phyloP scores from a whole-genome alignment of 495 filamentous ascomycete genomes.

The Massariosphaeria phaeospora region DNA sequence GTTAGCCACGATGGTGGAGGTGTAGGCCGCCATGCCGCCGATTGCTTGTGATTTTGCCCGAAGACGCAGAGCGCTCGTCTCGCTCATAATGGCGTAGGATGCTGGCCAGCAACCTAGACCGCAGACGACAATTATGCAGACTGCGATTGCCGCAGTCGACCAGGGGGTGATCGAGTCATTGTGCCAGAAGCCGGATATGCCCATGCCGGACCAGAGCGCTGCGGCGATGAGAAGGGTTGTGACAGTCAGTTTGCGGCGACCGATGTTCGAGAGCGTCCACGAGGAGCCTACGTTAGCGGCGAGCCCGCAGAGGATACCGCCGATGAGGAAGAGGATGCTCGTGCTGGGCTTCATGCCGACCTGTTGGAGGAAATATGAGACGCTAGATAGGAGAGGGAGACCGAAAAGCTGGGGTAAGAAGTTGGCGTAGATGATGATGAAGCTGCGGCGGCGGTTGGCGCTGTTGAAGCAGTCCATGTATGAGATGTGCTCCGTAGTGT shows the following conservation, averaged over 20 bases:
- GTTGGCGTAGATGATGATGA: conserved; percentile 14
- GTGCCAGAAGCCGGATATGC: conserved; percentile 8
- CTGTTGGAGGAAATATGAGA: conserved; percentile 17
- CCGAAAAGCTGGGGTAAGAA: conserved; percentile 4
- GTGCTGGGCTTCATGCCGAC: conserved; percentile 5
- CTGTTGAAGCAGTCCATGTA: conserved; percentile 20
- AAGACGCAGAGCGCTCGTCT: conserved; percentile 9
- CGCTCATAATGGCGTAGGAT: conserved; percentile 12
- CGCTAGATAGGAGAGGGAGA: conserved; percentile 9
- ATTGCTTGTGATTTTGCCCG: conserved; percentile 16
- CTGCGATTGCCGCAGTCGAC: background rate
- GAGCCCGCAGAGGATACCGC: conserved; percentile 12
- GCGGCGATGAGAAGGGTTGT: background rate
- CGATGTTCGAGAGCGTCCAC: conserved; percentile 12
- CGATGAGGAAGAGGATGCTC: conserved; percentile 10
- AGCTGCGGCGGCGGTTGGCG: conserved; percentile 12
- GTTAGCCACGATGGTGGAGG: conserved; percentile 6
- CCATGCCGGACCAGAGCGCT: conserved; percentile 9
- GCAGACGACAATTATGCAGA: conserved; percentile 1
- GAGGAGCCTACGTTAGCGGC: conserved; percentile 5
- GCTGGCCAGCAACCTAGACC: conserved; percentile 21
- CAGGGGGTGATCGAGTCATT: background rate
- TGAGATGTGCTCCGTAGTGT: background rate
- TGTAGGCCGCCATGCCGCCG: conserved; percentile 7
- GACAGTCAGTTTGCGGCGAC: conserved; percentile 5